Percentiles rank a stretch among this genome's conserved stretches.
These are phyloP conservation scores for Corymbia maculata DNA, from an alignment of 345 rosid genomes.

Conservation along the genomic window DNA sequence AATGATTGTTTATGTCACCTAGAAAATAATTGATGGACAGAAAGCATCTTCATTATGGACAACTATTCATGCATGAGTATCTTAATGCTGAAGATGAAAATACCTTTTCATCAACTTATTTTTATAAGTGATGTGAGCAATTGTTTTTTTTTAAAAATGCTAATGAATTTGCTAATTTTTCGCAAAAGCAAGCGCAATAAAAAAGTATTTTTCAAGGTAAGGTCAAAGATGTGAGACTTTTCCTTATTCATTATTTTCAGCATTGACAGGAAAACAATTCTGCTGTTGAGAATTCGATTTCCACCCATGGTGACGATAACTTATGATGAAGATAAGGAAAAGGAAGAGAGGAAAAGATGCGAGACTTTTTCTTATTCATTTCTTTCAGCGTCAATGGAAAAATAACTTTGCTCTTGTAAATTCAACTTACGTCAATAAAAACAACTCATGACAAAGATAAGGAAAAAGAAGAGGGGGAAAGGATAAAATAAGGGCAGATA, in stretches of 20 bases:
- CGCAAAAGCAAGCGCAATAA: neutral
- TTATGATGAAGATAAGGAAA: neutral
- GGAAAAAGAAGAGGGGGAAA: neutral
- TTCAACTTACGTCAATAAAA: fast-evolving
- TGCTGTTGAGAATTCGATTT: neutral
- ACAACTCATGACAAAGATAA: neutral
- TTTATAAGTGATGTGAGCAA: neutral
- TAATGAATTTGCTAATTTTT: neutral
- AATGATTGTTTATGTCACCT: too few species aligned
- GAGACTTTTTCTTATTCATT: too few species aligned
- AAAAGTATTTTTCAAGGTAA: neutral
- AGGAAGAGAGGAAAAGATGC: neutral
- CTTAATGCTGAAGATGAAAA: neutral
- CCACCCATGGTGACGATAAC: fast-evolving
- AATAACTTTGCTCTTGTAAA: too few species aligned
- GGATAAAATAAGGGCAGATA: neutral
- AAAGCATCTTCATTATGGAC: neutral
- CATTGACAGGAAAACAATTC: neutral
- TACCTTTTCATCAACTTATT: neutral
- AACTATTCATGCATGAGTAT: neutral
- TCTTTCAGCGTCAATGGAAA: too few species aligned
- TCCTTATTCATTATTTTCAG: neutral
- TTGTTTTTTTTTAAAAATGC: too few species aligned
- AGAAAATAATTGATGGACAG: too few species aligned
- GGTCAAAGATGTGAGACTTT: neutral